Percentiles rank a stretch among this genome's conserved stretches.
phyloP scores from a whole-genome alignment of 2,329 filamentous ascomycete genomes.

The Stagonosporopsis rhizophila region DNA sequence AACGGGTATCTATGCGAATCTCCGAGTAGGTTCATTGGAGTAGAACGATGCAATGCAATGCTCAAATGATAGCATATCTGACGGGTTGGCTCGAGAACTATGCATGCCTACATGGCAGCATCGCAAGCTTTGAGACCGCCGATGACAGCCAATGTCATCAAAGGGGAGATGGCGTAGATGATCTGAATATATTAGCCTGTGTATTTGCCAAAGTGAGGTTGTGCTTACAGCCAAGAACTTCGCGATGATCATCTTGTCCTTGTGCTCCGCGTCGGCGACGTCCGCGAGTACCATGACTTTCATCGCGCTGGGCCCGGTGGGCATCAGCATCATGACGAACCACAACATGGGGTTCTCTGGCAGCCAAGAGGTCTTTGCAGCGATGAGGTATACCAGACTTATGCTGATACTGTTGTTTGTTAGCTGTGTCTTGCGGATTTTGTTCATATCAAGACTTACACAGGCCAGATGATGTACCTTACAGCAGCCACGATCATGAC shows the following conservation, averaged over 20 bases:
- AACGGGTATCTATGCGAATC: too few relatives aligned
- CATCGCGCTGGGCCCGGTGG: constrained; percentile 63
- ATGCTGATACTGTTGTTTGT: constrained; percentile 55
- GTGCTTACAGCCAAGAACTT: constrained; percentile 58
- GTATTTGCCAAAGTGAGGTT: background rate
- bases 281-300: constrained; percentile 61
- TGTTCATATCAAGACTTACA: constrained; percentile 17
- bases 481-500: constrained; percentile 62
- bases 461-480: constrained; percentile 68
- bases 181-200: constrained; percentile 33
- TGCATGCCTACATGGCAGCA: constrained; percentile 39
- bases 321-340: constrained; percentile 70
- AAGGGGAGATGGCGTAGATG: constrained; percentile 52
- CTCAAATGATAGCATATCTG: background rate
- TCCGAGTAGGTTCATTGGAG: too few relatives aligned
- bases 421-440: background rate
- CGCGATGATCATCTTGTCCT: constrained; percentile 61
- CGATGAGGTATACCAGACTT: constrained; percentile 61
- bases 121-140: constrained; percentile 52
- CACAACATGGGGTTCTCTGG: constrained; percentile 68
- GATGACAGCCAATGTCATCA: constrained; percentile 55
- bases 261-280: constrained; percentile 52
- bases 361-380: constrained; percentile 60
- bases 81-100: too few relatives aligned
- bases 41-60: background rate